Percentiles rank a stretch among this genome's conserved stretches.
Evolutionary conservation across 305 asterid genomes (phyloP).

Genomic region (Withania somnifera): DNA sequence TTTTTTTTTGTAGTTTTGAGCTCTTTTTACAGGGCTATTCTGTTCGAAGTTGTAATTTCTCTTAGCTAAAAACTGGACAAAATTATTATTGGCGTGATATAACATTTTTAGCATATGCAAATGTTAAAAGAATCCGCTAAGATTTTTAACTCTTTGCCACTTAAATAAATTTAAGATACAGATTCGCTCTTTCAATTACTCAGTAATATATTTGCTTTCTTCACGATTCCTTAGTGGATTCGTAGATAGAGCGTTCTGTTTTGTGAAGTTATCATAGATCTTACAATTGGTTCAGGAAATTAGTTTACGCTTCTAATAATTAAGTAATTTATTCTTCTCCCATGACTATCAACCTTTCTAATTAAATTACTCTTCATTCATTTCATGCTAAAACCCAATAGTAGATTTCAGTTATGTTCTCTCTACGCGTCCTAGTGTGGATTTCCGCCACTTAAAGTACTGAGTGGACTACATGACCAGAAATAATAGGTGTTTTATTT

Average conservation of each 20-base stretch:
- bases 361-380: not conserved
- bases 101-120: not conserved
- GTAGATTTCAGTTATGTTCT: not conserved
- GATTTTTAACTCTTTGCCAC: not conserved
- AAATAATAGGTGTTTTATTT: not conserved
- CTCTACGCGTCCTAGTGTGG: not conserved
- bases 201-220: not conserved
- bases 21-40: not conserved
- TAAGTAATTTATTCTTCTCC: not conserved
- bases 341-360: not conserved
- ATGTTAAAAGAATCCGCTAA: not conserved
- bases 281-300: not conserved
- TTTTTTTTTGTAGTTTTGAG: not conserved
- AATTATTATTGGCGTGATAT: not conserved
- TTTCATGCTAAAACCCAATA: too few relatives aligned
- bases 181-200: not conserved
- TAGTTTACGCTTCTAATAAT: not conserved
- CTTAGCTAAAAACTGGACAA: not conserved
- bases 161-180: not conserved
- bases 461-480: not conserved
- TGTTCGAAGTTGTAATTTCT: not conserved
- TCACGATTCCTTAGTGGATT: not conserved
- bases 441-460: not conserved
- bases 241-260: not conserved
- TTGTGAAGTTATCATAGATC: not conserved